Percentiles rank a stretch among this genome's conserved stretches.
These are phyloP conservation scores for Isabelozyma pseudorhagii DNA, from an alignment of 805 yeast genomes.

Conservation along the genomic window DNA sequence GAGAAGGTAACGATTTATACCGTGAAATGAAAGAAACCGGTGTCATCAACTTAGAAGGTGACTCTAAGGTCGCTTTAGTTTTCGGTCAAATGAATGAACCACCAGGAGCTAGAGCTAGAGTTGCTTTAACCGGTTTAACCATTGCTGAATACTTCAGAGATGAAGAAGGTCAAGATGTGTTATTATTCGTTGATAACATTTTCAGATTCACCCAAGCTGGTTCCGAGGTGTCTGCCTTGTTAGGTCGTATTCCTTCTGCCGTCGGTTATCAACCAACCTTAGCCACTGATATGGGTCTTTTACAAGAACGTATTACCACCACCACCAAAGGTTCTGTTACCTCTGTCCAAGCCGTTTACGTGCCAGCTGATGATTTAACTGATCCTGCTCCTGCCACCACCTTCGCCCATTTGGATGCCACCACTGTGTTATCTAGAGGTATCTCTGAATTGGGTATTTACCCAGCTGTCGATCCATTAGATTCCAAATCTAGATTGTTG, in stretches of 20 bases:
- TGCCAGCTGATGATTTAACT: constrained; percentile 99
- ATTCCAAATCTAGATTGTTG: constrained; percentile 97
- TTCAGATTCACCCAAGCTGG: constrained; percentile 99
- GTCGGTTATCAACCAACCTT: constrained; percentile 99
- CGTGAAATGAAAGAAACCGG: constrained; percentile 99
- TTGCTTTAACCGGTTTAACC: constrained; percentile 99
- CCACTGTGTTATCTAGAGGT: constrained; percentile 99
- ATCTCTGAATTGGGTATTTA: constrained; percentile 99
- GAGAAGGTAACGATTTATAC: constrained; percentile 99
- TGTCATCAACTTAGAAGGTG: constrained; percentile 99
- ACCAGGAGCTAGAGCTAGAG: constrained; percentile 99
- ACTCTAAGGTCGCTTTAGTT: constrained; percentile 98
- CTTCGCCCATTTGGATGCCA: constrained; percentile 99
- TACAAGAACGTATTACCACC: constrained; percentile 99
- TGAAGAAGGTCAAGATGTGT: constrained; percentile 99
- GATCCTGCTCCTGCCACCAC: constrained; percentile 99
- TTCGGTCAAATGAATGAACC: constrained; percentile 99
- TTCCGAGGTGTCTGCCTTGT: constrained; percentile 99
- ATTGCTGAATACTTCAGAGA: constrained; percentile 99
- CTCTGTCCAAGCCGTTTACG: constrained; percentile 99
- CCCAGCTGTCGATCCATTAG: constrained; percentile 99
- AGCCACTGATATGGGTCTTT: constrained; percentile 99
- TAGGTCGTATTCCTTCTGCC: constrained; percentile 99
- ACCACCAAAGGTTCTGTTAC: constrained; percentile 99
- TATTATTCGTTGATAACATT: constrained; percentile 98